Conservation (phyloP, 2,329 filamentous ascomycete genomes). For the Leptographium flavum region DNA sequence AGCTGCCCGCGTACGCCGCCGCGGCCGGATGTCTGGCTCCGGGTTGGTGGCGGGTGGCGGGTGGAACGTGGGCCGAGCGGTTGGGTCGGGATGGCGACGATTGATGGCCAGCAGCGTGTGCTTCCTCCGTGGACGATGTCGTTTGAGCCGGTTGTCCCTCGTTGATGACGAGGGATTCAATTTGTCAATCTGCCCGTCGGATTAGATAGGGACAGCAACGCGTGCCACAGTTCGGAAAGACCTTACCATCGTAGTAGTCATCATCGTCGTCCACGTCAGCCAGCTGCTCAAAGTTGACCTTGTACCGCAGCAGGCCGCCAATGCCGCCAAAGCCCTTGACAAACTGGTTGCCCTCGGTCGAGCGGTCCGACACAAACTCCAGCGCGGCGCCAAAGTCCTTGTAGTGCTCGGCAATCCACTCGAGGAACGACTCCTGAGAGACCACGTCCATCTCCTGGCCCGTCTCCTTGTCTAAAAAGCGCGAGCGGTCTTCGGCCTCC, state of each 20-base stretch:
- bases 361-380: conserved; percentile 95
- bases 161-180: conserved; percentile 72
- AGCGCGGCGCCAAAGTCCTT: conserved; percentile 92
- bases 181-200: conserved; percentile 61
- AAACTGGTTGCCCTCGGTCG: conserved; percentile 97
- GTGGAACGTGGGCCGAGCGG: conserved; percentile 13
- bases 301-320: conserved; percentile 93
- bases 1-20: conserved; percentile 29
- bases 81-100: conserved; percentile 2
- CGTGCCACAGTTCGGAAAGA: no score
- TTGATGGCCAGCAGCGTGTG: conserved; percentile 3
- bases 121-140: conserved; percentile 18
- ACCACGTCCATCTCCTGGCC: conserved; percentile 95
- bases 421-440: conserved; percentile 83
- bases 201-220: no score
- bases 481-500: conserved; percentile 58
- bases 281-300: conserved; percentile 99
- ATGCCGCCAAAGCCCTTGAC: conserved; percentile 99
- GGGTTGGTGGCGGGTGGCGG: conserved; percentile 29
- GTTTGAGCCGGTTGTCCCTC: conserved; percentile 65
- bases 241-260: conserved; percentile 67
- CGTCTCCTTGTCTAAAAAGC: conserved; percentile 91
- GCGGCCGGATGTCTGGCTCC: conserved; percentile 11
- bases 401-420: conserved; percentile 98
- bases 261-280: conserved; percentile 84